Percentiles rank a stretch among this genome's conserved stretches.
Evolutionary conservation across 2,329 filamentous ascomycete species (phyloP).

Genomic region (Diaporthe citrichinensis): DNA sequence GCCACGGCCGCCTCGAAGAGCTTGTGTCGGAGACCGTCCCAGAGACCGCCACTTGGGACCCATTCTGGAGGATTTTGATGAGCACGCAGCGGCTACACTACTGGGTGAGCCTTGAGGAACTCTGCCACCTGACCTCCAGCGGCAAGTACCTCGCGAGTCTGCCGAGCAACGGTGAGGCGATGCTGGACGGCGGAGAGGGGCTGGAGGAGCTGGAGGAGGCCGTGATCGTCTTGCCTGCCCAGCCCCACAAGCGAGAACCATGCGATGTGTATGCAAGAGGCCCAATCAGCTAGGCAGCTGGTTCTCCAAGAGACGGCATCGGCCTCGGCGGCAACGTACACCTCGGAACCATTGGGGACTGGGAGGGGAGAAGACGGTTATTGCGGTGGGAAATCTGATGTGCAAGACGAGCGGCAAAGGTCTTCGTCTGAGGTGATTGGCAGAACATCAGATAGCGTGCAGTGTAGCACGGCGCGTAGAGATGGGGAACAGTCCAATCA

Average conservation of each 20-base stretch:
- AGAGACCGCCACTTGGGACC: conserved; percentile 32
- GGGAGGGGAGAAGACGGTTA: conserved; percentile 20
- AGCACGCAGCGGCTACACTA: conserved; percentile 29
- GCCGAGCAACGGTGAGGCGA: conserved; percentile 25
- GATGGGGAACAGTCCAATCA: conserved; percentile 39
- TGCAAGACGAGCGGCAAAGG: conserved; percentile 35
- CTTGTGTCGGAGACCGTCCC: neutral
- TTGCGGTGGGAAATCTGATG: conserved; percentile 35
- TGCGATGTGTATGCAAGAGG: neutral
- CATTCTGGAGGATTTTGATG: neutral
- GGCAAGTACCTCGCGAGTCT: conserved; percentile 11
- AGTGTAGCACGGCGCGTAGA: conserved; percentile 41
- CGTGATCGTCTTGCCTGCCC: conserved; percentile 34
- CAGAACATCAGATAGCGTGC: conserved; percentile 36
- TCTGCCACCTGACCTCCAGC: conserved; percentile 29
- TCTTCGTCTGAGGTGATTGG: conserved; percentile 39
- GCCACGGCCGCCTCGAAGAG: conserved; percentile 20
- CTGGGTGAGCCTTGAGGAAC: conserved; percentile 8
- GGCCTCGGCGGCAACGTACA: conserved; percentile 39
- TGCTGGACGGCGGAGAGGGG: conserved; percentile 16
- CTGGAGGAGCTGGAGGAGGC: conserved; percentile 21
- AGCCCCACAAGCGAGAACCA: conserved; percentile 22
- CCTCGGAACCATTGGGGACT: conserved; percentile 32
- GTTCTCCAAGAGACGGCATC: conserved; percentile 26
- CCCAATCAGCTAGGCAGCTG: conserved; percentile 37